Evolutionary conservation across 1,139 yeast genomes (phyloP), one percentile per base, ranked within the genome.

Genomic region (Diutina rugosa): DNA sequence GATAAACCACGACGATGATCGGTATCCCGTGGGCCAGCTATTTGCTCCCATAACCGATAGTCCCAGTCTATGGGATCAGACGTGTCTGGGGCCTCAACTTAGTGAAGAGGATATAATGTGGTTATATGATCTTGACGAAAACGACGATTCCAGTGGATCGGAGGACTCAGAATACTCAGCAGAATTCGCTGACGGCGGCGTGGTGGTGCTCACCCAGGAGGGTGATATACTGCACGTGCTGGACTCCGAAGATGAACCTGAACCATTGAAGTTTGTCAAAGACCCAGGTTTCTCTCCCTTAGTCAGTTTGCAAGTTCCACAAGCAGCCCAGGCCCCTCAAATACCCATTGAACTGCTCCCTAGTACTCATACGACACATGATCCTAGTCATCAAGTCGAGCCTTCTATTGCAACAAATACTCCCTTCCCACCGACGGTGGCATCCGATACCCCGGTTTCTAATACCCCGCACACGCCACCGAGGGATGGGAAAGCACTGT

Each of bases 171-270:
- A 32, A 1, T 49, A 49, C 21, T 49, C 53, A 5, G 44, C 6
- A 9, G 53, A 49, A 14, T 14, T 9, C 6, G n/a, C 18, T 21
- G 29, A 10, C 8, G 44, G 41, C 7, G 53, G 53, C 8, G 44
- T 49, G 44, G 53, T 49, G n/a, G n/a, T 32, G 8, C 21, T 49
- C 14, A 49, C 53, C 26, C 53, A 49, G n/a, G 53, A 49, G 14
- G 46, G 46, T 8, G 26, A 16, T n/a, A 46, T 46, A 12, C 32
- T 28, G 16, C 32, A 46, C n/a, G 48, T 46, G 30, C n/a, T 12
- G 18, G 44, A 49, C 44, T 49, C 53, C 6, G 53, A 49, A 18
- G 28, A 30, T 14, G 53, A 49, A 7, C 41, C 28, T 1, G 53
- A 30, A 2, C 53, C 44, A 3, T 16, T 49, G 32, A 10, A 16